phyloP scores from a whole-genome alignment of 805 yeast genomes.

The Torulaspora indica region DNA sequence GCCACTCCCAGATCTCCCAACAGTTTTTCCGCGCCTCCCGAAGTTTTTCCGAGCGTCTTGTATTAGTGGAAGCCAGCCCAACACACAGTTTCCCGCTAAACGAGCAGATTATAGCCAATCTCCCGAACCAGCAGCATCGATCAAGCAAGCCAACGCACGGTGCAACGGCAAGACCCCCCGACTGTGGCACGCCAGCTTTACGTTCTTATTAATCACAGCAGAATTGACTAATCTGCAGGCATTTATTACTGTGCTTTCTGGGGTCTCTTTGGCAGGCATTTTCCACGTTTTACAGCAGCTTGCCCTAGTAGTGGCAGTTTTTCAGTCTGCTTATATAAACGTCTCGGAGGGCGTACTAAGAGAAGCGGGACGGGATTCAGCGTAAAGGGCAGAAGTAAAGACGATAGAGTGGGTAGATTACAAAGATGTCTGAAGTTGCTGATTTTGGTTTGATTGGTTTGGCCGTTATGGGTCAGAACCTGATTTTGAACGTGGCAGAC shows the following conservation, averaged over 20 bases:
- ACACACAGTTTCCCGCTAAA: not conserved
- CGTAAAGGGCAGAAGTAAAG: too few species aligned
- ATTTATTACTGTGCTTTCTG: too few species aligned
- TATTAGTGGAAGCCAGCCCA: constrained; percentile 5
- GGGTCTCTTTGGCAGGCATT: not conserved
- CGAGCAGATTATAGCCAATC: not conserved
- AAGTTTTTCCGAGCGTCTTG: constrained; percentile 1
- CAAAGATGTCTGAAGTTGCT: constrained; percentile 35
- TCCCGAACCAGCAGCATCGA: not conserved
- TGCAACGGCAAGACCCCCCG: too few species aligned
- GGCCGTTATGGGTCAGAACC: constrained; percentile 99
- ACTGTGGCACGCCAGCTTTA: not conserved
- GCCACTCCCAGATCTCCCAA: too few species aligned
- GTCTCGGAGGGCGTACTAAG: too few species aligned
- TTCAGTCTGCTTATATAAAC: constrained; percentile 4
- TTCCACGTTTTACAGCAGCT: not conserved
- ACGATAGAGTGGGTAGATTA: constrained; percentile 1
- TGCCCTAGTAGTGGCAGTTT: not conserved
- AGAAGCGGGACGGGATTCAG: too few species aligned
- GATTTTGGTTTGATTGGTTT: constrained; percentile 98
- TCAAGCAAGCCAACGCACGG: not conserved
- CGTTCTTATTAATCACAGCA: not conserved
- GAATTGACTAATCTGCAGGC: too few species aligned
- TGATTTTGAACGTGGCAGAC: constrained; percentile 96
- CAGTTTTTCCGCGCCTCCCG: constrained; percentile 3